Base-by-base conservation (phyloP, 352 stramenopile species). In the Blastocystis sp. region DNA sequence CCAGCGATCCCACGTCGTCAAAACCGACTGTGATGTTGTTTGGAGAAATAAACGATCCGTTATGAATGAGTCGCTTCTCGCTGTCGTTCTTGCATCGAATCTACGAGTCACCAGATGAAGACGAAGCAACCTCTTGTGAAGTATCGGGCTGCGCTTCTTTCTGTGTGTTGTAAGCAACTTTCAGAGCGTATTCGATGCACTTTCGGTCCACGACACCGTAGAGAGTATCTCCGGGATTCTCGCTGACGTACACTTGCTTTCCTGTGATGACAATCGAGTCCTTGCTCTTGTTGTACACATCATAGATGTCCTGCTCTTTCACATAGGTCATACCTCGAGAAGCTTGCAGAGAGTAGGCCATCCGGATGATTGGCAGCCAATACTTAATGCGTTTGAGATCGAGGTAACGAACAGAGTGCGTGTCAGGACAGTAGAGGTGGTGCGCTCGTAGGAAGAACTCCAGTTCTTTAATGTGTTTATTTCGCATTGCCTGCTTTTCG, bases 1-100 rank as follows among this genome's bases (percentile, higher is more conserved):
- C 89, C 23, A 97, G 90, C 18, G 93, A 93, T 34, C 94, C 94
- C 90, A 97, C 95, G 91, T 94, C 94, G 80, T 96, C 93, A 77
- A 95, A 97, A 3, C 92, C 95, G 20, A 96, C 94, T n/a, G 93
- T 92, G 91, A 97, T 95, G 80, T 96, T 93, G 89, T 93, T 91
- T 11, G 93, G 92, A 6, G 84, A 92, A 15, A 94, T 92, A 50
- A 94, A 66, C 18, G 73, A 84, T 8, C 73, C 93, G 79, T 95
- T 93, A 26, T 91, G 91, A 20, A 94, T 90, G 0, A 95, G 90
- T 18, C 92, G 92, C 50, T 92, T 90, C 91, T 95, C 93, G 79
- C 95, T 93, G 79, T 95, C 95, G 89, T 95, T 93, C 13, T 64
- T 39, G 7, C 43, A 66, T 8, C 73, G 73, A n/a, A 84, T 68